Evolutionary conservation across 169 alveolate species (phyloP), one percentile per base, ranked within the genome.

Genomic region (Plasmodium berghei): DNA sequence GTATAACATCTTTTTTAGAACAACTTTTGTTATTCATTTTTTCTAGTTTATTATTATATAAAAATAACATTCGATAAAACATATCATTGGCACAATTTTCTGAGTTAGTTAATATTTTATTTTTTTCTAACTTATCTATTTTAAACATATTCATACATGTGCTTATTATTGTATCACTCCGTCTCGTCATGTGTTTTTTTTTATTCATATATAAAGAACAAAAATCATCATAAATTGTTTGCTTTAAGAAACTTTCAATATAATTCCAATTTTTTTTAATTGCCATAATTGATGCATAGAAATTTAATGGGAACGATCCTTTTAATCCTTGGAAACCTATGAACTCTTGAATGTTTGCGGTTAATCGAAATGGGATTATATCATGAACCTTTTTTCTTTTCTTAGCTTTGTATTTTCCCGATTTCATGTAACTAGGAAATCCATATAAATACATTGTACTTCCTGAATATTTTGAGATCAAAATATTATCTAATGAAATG

Each of bases 201-300:
- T 72, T 72, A 49, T 86, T 61, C n/a, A 86, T 42, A 28, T 69
- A 26, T 26, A 86, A 20, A 9, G 74, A 10, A 46, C 45, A 20
- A 46, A 86, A 71, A 71, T 86, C 91, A 54, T 69, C 87, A 18
- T 16, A 72, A 61, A 72, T 71, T 2, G 91, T 61, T 59, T 70
- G 63, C 46, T 59, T 86, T 72, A 86, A 58, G 64, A 86, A 86
- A 55, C 22, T 40, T 61, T 62, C 62, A 58, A 86, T 40, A 28
- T 59, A 45, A 22, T 46, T 61, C 24, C 16, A 58, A 58, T 71
- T 70, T 26, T 86, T 86, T 20, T 71, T 70, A 46, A 86, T 40
- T 22, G 91, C 91, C 91, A 86, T 86, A 58, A 86, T 24, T 16
- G 91, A 16, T 10, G 85, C 69, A 62, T 86, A 86, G 59, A 70